A percentile compares a stretch with the other conserved stretches of the same genome.
Conservation (phyloP, 495 filamentous ascomycete genomes). For the Xylaria flabelliformis region DNA sequence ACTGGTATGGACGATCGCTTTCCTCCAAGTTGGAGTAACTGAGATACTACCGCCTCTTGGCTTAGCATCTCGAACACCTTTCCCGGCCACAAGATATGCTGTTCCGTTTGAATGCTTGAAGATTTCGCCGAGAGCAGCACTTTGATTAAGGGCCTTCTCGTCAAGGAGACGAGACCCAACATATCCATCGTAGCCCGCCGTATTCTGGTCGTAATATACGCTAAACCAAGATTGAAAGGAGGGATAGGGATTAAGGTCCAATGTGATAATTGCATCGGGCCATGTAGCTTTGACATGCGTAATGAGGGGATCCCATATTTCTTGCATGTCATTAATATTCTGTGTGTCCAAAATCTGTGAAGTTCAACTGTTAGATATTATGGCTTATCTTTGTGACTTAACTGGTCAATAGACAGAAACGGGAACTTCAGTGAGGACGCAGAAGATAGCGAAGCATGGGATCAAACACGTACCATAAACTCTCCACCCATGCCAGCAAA, state of each 20-base stretch:
- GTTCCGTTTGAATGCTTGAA: conserved; percentile 27
- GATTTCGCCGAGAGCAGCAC: conserved; percentile 34
- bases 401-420: not conserved
- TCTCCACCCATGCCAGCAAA: conserved; percentile 43
- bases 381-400: not conserved
- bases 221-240: conserved; percentile 57
- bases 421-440: not conserved
- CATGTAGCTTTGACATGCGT: conserved; percentile 53
- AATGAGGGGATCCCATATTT: conserved; percentile 50
- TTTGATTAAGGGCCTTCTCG: conserved; percentile 16
- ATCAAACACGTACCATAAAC: conserved; percentile 20
- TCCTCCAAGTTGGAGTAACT: conserved; percentile 64
- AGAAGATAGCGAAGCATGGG: not conserved
- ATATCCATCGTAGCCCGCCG: conserved; percentile 48
- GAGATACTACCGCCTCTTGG: conserved; percentile 50
- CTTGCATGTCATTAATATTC: conserved; percentile 46
- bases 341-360: conserved; percentile 33
- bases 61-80: conserved; percentile 48
- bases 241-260: conserved; percentile 50
- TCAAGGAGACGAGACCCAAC: conserved; percentile 52
- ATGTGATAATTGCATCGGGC: conserved; percentile 43
- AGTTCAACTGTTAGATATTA: not conserved
- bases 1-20: conserved; percentile 51
- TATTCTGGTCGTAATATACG: conserved; percentile 38
- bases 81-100: conserved; percentile 43